phyloP scores from a whole-genome alignment of 2,329 filamentous ascomycete species.

The Aspergillus viridinutans region DNA sequence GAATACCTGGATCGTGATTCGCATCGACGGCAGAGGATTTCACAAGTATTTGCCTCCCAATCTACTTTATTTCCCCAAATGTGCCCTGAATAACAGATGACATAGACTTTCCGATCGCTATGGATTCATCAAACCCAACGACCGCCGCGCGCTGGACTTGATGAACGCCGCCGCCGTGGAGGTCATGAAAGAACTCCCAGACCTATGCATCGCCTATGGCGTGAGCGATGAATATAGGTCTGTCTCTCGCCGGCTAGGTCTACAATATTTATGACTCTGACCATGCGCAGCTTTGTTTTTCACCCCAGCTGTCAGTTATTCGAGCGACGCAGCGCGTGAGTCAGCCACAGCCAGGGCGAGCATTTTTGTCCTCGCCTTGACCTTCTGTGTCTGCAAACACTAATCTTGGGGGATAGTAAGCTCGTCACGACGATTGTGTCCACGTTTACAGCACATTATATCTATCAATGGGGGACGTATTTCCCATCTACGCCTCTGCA shows the following conservation, averaged over 20 bases:
- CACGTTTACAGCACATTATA: conserved; percentile 88
- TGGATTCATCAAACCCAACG: conserved; percentile 86
- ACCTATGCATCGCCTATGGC: conserved; percentile 84
- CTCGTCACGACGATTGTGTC: conserved; percentile 86
- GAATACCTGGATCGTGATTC: conserved; percentile 93
- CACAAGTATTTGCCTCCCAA: conserved; percentile 62
- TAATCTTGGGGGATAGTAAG: conserved; percentile 58
- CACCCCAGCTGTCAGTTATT: conserved; percentile 79
- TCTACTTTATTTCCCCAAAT: neutral
- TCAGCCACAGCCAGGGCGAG: neutral
- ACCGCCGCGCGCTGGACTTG: conserved; percentile 76
- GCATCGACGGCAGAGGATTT: conserved; percentile 91
- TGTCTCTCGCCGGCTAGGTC: neutral
- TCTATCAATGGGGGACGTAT: conserved; percentile 71
- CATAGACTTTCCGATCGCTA: conserved; percentile 76
- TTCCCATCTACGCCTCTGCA: conserved; percentile 70
- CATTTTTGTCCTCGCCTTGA: neutral
- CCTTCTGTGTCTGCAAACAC: neutral
- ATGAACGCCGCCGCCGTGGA: conserved; percentile 92
- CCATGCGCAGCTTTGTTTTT: conserved; percentile 71
- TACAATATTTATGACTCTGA: neutral
- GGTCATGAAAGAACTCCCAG: conserved; percentile 76
- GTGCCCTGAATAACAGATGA: neutral
- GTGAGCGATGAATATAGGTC: conserved; percentile 84
- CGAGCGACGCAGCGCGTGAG: conserved; percentile 73